phyloP scores from a whole-genome alignment of 2,329 filamentous ascomycete species.

The Pseudogymnoascus sp. region DNA sequence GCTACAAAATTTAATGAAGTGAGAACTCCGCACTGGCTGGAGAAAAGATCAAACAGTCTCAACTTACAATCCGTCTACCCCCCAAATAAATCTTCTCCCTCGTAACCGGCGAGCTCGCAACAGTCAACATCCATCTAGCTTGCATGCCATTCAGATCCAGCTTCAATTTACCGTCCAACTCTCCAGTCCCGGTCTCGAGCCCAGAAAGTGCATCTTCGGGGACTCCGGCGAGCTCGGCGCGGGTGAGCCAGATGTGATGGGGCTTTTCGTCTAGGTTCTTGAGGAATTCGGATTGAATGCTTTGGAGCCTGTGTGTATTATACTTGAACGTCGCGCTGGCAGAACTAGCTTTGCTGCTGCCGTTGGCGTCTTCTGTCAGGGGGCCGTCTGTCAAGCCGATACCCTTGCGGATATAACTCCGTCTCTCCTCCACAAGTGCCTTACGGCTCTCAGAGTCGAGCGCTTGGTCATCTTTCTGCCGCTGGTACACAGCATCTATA shows the following conservation, averaged over 20 bases:
- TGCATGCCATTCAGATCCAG: constrained; percentile 72
- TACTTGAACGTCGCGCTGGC: neutral
- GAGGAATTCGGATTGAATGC: constrained; percentile 62
- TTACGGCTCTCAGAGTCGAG: neutral
- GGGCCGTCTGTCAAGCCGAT: neutral
- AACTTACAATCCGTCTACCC: constrained; percentile 69
- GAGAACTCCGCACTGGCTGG: constrained; percentile 24
- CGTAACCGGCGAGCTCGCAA: constrained; percentile 56
- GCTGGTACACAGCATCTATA: neutral
- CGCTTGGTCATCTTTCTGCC: neutral
- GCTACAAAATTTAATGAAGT: neutral
- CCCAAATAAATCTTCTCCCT: constrained; percentile 55
- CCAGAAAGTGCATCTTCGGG: constrained; percentile 55
- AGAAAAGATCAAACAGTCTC: constrained; percentile 47
- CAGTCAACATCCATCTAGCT: constrained; percentile 68
- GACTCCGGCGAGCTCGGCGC: constrained; percentile 61
- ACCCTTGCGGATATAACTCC: neutral
- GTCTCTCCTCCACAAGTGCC: neutral
- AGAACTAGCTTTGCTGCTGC: neutral
- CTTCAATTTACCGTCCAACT: constrained; percentile 62
- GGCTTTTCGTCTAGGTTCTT: constrained; percentile 73
- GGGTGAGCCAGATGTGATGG: constrained; percentile 66
- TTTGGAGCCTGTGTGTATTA: constrained; percentile 67
- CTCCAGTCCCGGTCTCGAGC: constrained; percentile 59
- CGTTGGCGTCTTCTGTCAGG: neutral